phyloP scores from a whole-genome alignment of 2,329 filamentous ascomycete species.

The Tolypocladium amazonense region DNA sequence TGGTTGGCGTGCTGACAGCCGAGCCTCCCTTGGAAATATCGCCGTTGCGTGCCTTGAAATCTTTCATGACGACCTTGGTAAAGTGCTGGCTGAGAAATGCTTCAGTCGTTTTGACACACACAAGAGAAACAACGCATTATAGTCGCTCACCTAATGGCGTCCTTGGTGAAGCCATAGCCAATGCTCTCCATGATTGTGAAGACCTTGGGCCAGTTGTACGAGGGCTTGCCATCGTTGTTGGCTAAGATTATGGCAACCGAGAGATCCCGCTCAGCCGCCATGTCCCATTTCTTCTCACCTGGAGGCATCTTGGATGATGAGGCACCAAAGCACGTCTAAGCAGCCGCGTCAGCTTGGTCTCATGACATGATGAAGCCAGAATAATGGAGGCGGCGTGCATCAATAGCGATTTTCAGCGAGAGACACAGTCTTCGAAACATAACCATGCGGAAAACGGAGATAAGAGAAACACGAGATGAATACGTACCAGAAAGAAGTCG shows the following conservation, averaged over 20 bases:
- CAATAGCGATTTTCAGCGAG: not conserved
- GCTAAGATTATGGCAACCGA: slow-evolving; percentile 23
- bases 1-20: slow-evolving; percentile 10
- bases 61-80: slow-evolving; percentile 24
- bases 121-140: not conserved
- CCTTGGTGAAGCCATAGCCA: slow-evolving; percentile 24
- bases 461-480: too few species aligned
- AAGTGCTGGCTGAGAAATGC: slow-evolving; percentile 24
- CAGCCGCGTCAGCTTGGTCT: not conserved
- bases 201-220: slow-evolving; percentile 22
- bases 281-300: slow-evolving; percentile 25
- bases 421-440: not conserved
- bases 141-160: slow-evolving; percentile 25
- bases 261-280: slow-evolving; percentile 25
- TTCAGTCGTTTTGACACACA: not conserved
- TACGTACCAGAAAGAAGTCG: not conserved
- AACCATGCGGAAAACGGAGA: not conserved
- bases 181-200: slow-evolving; percentile 18
- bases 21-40: not conserved
- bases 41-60: slow-evolving; percentile 20
- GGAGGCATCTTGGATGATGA: slow-evolving; percentile 10
- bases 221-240: slow-evolving; percentile 13
- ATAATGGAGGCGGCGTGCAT: not conserved
- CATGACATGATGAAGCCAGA: too few species aligned
- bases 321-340: too few species aligned